Evolutionary conservation across 2,329 filamentous ascomycete genomes (phyloP).

Genomic region (Elsinoe ampelina): DNA sequence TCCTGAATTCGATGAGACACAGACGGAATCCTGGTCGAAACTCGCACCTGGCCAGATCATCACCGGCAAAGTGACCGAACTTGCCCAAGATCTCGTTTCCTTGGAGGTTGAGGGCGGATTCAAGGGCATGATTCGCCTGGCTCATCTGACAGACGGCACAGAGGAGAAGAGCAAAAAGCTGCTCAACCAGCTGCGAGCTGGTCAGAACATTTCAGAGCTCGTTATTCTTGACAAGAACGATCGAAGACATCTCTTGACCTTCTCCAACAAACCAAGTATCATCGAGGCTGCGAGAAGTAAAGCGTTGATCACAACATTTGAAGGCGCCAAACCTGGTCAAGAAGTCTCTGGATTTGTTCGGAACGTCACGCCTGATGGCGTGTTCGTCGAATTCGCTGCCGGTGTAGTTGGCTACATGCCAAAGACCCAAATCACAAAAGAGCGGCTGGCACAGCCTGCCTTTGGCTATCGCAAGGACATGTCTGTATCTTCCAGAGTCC

Average conservation of each 20-base stretch:
- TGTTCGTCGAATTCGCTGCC: conserved; percentile 83
- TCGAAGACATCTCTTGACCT: conserved; percentile 60
- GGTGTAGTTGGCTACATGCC: conserved; percentile 70
- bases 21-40: conserved; percentile 61
- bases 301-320: conserved; percentile 62
- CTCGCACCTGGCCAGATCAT: conserved; percentile 67
- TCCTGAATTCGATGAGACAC: conserved; percentile 66
- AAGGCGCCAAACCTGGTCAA: conserved; percentile 60
- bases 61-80: conserved; percentile 54
- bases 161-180: conserved; percentile 65
- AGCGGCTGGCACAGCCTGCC: conserved; percentile 55
- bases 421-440: conserved; percentile 65
- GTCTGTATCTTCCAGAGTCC: conserved; percentile 62
- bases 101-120: conserved; percentile 68
- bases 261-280: conserved; percentile 77
- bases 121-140: conserved; percentile 65
- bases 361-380: conserved; percentile 69
- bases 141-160: conserved; percentile 79
- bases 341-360: conserved; percentile 70
- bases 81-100: conserved; percentile 38
- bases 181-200: conserved; percentile 72
- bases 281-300: conserved; percentile 63
- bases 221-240: conserved; percentile 80
- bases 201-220: conserved; percentile 73
- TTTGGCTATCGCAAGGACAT: conserved; percentile 75